Percentiles rank a stretch among this genome's conserved stretches.
These are phyloP conservation scores for Zangia roseola DNA, from an alignment of 768 basidiomycete species.

Conservation along the genomic window DNA sequence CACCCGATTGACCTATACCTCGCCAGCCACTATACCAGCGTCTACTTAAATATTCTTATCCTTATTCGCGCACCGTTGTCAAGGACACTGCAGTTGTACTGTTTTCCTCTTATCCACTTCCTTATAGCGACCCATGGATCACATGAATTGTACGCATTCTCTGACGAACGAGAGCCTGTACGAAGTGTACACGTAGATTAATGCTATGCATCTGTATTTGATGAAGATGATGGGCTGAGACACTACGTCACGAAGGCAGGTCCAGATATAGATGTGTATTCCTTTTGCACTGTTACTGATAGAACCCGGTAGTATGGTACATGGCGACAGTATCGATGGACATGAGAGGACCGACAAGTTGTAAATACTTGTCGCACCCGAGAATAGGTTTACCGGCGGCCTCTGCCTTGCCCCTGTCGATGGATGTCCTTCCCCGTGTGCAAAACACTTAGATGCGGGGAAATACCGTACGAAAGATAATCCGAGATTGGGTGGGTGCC, in stretches of 20 bases:
- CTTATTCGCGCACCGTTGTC: background rate
- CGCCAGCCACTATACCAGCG: background rate
- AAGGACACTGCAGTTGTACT: conserved; percentile 7
- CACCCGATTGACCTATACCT: conserved; percentile 1
- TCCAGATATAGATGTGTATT: background rate
- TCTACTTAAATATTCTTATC: background rate
- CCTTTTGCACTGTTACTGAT: background rate
- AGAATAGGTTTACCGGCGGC: background rate
- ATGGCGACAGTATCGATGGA: background rate
- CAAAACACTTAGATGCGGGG: background rate
- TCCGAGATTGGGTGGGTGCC: no score
- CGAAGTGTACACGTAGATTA: no score
- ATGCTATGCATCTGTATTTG: background rate
- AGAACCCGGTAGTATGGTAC: background rate
- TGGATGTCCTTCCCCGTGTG: no score
- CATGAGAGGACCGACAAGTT: background rate
- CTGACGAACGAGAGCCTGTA: background rate
- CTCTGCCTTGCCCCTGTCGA: no score
- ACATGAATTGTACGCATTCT: background rate
- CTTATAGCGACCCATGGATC: no score
- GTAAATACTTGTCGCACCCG: background rate
- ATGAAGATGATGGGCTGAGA: background rate
- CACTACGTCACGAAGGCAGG: background rate
- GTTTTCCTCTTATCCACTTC: background rate
- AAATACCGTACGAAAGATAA: background rate